phyloP scores from a whole-genome alignment of 2,329 filamentous ascomycete species.

The Ciborinia camelliae region DNA sequence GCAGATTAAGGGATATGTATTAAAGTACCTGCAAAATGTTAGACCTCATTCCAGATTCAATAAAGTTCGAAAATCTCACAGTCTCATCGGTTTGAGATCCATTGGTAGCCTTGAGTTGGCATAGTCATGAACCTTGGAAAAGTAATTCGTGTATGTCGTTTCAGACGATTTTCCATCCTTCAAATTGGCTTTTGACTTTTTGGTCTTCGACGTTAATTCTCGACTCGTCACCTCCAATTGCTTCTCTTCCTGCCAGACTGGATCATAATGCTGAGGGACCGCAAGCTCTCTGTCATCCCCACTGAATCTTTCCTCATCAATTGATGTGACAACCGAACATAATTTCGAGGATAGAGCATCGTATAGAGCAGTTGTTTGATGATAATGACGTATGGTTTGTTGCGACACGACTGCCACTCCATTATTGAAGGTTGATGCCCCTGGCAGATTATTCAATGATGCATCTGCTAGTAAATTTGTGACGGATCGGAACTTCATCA shows the following conservation, averaged over 20 bases:
- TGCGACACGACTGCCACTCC: slow-evolving; percentile 44
- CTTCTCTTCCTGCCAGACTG: slow-evolving; percentile 30
- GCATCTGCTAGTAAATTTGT: slow-evolving; percentile 38
- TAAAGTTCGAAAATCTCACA: slow-evolving; percentile 43
- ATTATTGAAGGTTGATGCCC: slow-evolving; percentile 43
- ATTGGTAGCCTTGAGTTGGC: slow-evolving; percentile 71
- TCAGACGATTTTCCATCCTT: slow-evolving; percentile 40
- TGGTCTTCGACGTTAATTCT: slow-evolving; percentile 27
- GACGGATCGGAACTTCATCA: slow-evolving; percentile 32
- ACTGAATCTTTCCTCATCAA: slow-evolving; percentile 59
- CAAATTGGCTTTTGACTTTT: slow-evolving; percentile 38
- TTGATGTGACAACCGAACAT: slow-evolving; percentile 66
- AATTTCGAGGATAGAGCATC: slow-evolving; percentile 62
- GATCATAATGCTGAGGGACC: slow-evolving; percentile 25
- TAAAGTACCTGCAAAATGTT: slow-evolving; percentile 53
- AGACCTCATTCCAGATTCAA: not conserved
- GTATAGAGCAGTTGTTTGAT: slow-evolving; percentile 48
- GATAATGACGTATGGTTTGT: slow-evolving; percentile 44
- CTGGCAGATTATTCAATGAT: slow-evolving; percentile 39
- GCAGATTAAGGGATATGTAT: slow-evolving; percentile 73
- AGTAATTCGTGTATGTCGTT: slow-evolving; percentile 54
- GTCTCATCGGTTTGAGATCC: slow-evolving; percentile 62
- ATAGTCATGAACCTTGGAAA: slow-evolving; percentile 75
- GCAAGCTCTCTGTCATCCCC: slow-evolving; percentile 54
- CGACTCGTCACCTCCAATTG: slow-evolving; percentile 18